phyloP scores from a whole-genome alignment of 176 grass and related monocot genomes.

The Hordeum marinum region DNA sequence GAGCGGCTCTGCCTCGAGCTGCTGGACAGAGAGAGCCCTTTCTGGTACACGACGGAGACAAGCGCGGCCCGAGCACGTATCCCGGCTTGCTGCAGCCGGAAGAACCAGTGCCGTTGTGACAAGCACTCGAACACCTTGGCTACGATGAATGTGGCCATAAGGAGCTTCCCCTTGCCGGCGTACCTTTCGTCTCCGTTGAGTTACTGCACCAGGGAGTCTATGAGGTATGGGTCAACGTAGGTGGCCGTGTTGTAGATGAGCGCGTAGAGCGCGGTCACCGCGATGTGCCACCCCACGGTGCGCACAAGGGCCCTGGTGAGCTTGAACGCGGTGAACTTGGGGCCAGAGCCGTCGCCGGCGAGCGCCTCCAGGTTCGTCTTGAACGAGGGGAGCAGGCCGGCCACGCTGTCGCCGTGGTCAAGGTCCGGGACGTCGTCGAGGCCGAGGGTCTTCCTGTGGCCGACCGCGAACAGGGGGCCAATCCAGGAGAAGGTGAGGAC shows the following conservation, averaged over 20 bases:
- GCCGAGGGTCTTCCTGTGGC: slow-evolving; percentile 58
- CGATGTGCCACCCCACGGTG: slow-evolving; percentile 50
- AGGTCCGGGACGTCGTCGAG: slow-evolving; percentile 67
- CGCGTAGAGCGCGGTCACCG: slow-evolving; percentile 59
- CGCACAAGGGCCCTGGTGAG: slow-evolving; percentile 62
- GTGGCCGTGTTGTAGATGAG: slow-evolving; percentile 52
- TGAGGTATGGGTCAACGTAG: slow-evolving; percentile 83
- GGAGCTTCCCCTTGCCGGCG: slow-evolving; percentile 45
- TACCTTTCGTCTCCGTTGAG: slow-evolving; percentile 55
- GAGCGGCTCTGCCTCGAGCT: slow-evolving; percentile 55
- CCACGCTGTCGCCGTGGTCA: slow-evolving; percentile 42
- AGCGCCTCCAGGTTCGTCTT: slow-evolving; percentile 48
- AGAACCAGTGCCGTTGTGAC: slow-evolving; percentile 48
- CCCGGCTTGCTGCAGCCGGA: slow-evolving; percentile 54
- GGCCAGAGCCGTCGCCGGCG: not conserved
- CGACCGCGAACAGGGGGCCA: slow-evolving; percentile 44
- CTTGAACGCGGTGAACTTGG: slow-evolving; percentile 53
- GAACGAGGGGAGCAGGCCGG: slow-evolving; percentile 46
- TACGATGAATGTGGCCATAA: slow-evolving; percentile 55
- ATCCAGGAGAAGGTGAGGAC: slow-evolving; percentile 78
- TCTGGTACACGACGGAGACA: slow-evolving; percentile 63
- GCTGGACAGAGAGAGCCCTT: slow-evolving; percentile 65
- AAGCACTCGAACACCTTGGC: slow-evolving; percentile 72
- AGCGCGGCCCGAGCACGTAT: slow-evolving; percentile 44
- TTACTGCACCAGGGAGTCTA: slow-evolving; percentile 79